Conservation (phyloP, 495 filamentous ascomycete genomes). For the Peziza echinospora region DNA sequence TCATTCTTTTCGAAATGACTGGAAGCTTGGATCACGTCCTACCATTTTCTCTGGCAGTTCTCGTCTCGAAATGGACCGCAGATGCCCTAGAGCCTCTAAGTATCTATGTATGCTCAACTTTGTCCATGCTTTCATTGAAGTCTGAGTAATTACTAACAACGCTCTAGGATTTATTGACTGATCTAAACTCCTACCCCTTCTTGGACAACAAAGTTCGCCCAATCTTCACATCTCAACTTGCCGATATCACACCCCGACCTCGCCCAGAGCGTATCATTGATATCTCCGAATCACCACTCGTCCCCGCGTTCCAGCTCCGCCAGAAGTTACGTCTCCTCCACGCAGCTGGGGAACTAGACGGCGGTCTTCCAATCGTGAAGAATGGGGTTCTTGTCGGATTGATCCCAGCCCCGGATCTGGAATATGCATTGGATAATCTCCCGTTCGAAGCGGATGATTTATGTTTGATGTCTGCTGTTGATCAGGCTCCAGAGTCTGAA, state of each 20-base stretch:
- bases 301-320: slow-evolving; percentile 53
- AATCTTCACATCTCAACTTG: slow-evolving; percentile 61
- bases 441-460: slow-evolving; percentile 42
- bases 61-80: slow-evolving; percentile 94
- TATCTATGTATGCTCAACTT: slow-evolving; percentile 60
- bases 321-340: slow-evolving; percentile 62
- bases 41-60: slow-evolving; percentile 76
- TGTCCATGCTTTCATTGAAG: neutral
- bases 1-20: slow-evolving; percentile 90
- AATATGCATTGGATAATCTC: slow-evolving; percentile 75
- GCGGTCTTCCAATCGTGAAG: slow-evolving; percentile 69
- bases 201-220: slow-evolving; percentile 85
- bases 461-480: slow-evolving; percentile 59
- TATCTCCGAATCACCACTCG: slow-evolving; percentile 54
- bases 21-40: slow-evolving; percentile 87
- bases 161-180: slow-evolving; percentile 60
- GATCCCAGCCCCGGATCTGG: slow-evolving; percentile 84
- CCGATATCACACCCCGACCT: slow-evolving; percentile 59
- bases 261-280: slow-evolving; percentile 66
- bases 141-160: slow-evolving; percentile 14
- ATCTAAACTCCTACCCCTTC: slow-evolving; percentile 93
- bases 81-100: slow-evolving; percentile 86
- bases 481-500: slow-evolving; percentile 33
- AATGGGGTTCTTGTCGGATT: slow-evolving; percentile 65
- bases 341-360: slow-evolving; percentile 71